Conservation (phyloP, 208 protist species). For the Entamoeba dispar region DNA sequence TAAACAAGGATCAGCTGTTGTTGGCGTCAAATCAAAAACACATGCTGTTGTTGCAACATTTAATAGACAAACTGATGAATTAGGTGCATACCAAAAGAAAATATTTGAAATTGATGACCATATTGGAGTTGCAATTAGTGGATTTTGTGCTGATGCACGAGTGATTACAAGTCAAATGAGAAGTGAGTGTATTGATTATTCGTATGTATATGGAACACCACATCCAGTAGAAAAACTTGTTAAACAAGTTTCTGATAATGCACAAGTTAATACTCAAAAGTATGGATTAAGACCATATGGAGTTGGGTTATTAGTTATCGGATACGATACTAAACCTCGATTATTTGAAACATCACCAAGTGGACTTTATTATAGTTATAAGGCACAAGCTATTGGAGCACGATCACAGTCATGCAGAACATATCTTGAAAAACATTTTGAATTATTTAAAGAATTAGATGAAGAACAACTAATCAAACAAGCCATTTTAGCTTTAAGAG, state of each 20-base stretch:
- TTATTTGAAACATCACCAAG: slow-evolving; percentile 17
- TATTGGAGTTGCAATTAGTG: slow-evolving; percentile 74
- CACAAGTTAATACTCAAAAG: background rate
- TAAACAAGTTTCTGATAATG: slow-evolving; percentile 1
- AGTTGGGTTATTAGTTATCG: slow-evolving; percentile 8
- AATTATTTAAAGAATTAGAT: background rate
- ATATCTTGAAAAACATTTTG: slow-evolving; percentile 14
- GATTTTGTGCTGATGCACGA: slow-evolving; percentile 85
- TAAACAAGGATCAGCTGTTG: slow-evolving; percentile 8
- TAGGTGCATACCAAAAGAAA: background rate
- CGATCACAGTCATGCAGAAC: slow-evolving; percentile 7
- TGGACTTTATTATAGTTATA: slow-evolving; percentile 9
- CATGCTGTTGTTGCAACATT: background rate
- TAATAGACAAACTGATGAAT: background rate
- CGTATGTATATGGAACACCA: background rate
- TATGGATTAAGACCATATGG: slow-evolving; percentile 13
- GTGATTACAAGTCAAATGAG: slow-evolving; percentile 77
- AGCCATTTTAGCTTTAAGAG: background rate
- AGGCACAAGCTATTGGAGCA: slow-evolving; percentile 6
- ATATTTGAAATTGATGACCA: slow-evolving; percentile 75
- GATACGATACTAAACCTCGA: background rate
- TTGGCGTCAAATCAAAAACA: background rate
- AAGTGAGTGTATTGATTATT: slow-evolving; percentile 4
- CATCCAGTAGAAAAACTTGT: slow-evolving; percentile 6
- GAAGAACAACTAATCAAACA: slow-evolving; percentile 5